A percentile compares a stretch with the other conserved stretches of the same genome.
These are phyloP conservation scores for Xylaria sp. DNA, from an alignment of 2,329 filamentous ascomycete genomes.

Conservation along the genomic window DNA sequence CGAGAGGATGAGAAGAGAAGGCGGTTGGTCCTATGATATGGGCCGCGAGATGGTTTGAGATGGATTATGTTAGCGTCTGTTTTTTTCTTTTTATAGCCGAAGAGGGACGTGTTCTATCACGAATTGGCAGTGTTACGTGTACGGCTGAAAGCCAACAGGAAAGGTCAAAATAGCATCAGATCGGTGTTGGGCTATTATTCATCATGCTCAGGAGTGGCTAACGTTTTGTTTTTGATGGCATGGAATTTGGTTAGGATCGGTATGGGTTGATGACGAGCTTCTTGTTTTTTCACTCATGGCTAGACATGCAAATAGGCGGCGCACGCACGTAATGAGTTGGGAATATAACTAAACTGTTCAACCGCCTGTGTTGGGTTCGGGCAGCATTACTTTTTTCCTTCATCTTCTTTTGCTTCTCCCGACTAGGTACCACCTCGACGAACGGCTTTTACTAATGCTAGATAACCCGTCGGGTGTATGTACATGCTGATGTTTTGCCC, in stretches of 20 bases:
- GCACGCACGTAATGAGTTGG: slow-evolving; percentile 3
- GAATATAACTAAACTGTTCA: background rate
- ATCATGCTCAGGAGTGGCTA: slow-evolving; percentile 19
- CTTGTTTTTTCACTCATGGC: slow-evolving; percentile 5
- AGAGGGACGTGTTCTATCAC: background rate
- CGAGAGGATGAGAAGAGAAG: slow-evolving; percentile 71
- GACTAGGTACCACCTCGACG: no score
- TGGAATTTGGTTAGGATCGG: slow-evolving; percentile 3
- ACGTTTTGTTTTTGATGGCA: slow-evolving; percentile 11
- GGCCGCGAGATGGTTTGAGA: slow-evolving; percentile 41
- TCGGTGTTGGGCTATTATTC: slow-evolving; percentile 30
- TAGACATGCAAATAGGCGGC: slow-evolving; percentile 6
- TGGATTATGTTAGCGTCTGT: background rate
- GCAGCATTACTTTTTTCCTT: background rate
- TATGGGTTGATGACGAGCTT: slow-evolving; percentile 2
- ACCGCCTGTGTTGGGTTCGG: background rate
- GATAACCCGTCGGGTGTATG: background rate
- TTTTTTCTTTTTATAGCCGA: no score
- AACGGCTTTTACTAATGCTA: background rate
- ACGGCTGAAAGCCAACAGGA: background rate
- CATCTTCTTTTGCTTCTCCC: background rate
- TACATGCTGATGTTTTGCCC: no score
- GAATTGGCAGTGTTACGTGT: background rate
- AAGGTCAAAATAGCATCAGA: slow-evolving; percentile 33
- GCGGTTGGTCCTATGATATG: slow-evolving; percentile 70